A percentile compares a stretch with the other conserved stretches of the same genome.
These are phyloP conservation scores for sweet orange (Citrus sinensis) DNA, from an alignment of 345 rosid genomes.

Conservation along the genomic window DNA sequence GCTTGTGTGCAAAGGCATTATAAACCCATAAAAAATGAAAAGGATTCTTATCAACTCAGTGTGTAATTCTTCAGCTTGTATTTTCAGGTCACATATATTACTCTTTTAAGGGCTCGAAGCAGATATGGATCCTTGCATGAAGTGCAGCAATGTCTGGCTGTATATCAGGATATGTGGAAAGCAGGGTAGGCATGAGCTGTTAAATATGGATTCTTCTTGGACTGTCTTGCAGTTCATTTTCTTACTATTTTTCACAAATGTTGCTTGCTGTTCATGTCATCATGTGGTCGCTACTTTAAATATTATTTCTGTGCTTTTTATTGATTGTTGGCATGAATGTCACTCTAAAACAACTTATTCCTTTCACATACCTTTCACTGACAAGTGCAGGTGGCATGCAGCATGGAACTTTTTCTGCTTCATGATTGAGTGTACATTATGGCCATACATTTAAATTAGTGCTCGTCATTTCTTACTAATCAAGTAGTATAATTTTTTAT, in stretches of 20 bases:
- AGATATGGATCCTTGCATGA: constrained; percentile 80
- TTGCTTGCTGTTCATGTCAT: not conserved
- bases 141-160: constrained; percentile 80
- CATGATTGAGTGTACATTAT: not conserved
- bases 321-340: not conserved
- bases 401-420: not conserved
- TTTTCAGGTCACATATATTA: constrained; percentile 81
- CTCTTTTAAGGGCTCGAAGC: constrained; percentile 75
- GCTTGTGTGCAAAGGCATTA: not conserved
- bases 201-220: not conserved
- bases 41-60: not conserved
- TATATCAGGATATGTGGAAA: constrained; percentile 89
- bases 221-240: not conserved
- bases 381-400: not conserved
- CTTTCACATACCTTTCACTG: not conserved
- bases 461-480: not conserved
- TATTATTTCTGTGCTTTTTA: not conserved
- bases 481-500: not conserved
- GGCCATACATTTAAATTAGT: not conserved
- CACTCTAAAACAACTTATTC: not conserved
- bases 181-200: constrained; percentile 59
- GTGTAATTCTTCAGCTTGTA: not conserved
- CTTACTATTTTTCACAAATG: not conserved
- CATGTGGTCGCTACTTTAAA: not conserved
- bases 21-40: not conserved